Conservation (phyloP, 2,329 filamentous ascomycete species). For the Cladosporium sp. region DNA sequence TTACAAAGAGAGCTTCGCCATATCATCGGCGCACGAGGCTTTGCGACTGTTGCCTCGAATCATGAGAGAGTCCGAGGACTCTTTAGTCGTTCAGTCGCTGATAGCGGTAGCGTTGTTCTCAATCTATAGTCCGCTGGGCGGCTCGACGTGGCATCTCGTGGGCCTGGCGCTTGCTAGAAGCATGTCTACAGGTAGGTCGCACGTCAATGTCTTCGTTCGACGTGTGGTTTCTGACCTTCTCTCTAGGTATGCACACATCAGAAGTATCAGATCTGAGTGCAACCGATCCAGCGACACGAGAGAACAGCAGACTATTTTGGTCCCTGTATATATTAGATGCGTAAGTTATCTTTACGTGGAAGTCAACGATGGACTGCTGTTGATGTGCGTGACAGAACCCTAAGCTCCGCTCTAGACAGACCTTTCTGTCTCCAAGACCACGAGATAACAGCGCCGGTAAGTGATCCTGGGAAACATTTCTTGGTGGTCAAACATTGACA, state of each 20-base stretch:
- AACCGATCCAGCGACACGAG: background rate
- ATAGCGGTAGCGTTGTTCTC: slow-evolving; percentile 1
- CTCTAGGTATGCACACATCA: slow-evolving; percentile 3
- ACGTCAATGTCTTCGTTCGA: too few relatives aligned
- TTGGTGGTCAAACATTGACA: background rate
- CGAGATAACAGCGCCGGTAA: background rate
- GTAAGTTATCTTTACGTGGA: too few relatives aligned
- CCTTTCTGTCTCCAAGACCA: slow-evolving; percentile 2
- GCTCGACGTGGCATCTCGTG: slow-evolving; percentile 3
- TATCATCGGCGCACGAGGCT: background rate
- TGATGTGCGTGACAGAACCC: too few relatives aligned
- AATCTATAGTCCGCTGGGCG: background rate
- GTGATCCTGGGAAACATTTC: too few relatives aligned
- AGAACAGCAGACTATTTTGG: slow-evolving; percentile 2
- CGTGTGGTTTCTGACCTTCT: too few relatives aligned
- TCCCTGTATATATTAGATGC: slow-evolving; percentile 4
- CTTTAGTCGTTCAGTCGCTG: background rate
- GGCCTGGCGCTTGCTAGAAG: slow-evolving; percentile 5
- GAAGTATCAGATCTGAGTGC: background rate
- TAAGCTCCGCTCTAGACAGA: slow-evolving; percentile 1
- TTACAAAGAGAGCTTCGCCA: background rate
- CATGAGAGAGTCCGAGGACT: background rate
- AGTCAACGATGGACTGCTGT: too few relatives aligned
- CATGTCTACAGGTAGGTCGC: slow-evolving; percentile 6
- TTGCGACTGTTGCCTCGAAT: background rate